Base-by-base conservation (phyloP, 1,139 yeast species). In the Trichomonascaceae sp. region DNA sequence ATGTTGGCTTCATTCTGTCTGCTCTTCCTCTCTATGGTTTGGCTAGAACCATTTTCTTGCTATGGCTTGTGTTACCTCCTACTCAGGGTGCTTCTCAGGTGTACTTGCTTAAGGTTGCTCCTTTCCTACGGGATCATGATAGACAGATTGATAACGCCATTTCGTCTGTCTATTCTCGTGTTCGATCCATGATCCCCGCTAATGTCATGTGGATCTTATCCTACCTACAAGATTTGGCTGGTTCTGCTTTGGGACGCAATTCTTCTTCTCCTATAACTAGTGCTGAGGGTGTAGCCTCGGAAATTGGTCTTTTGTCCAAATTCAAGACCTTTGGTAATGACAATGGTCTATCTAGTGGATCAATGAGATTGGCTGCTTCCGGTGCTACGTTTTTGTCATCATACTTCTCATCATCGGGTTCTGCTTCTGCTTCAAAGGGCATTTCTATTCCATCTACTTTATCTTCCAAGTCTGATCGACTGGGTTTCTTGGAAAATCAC, bases 41-140 rank as follows among this genome's bases (percentile, higher is more conserved):
- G 13, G 38, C 72, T 50, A 72, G 76, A 50, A 63, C 78, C 46
- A 65, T 60, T 1, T 66, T 76, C 51, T 68, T 76, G 24, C 62
- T 76, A 20, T 82, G 86, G 86, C 70, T 82, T 47, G 73, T 82
- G 18, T 63, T 72, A 19, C 85, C 86, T 6, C 74, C 70, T 60
- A 63, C 69, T n/a, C 73, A 70, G 56, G 75, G 75, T 19, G 74
- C 74, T 8, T 65, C 70, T 9, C 63, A 61, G 54, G 49, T 71
- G 38, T 71, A 71, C 57, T 58, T 62, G 47, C 52, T 52, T 39
- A 60, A 66, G 49, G 60, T 71, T 19, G 70, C 64, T 54, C 75
- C 74, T 38, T 69, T 66, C 55, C 61, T 71, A 48, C 54, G 50
- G 13, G 50, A 49, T 15, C 70, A 71, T 53, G 74, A 71, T 58